phyloP scores from a whole-genome alignment of 257 asterid species.

The Nicotiana benthamiana region DNA sequence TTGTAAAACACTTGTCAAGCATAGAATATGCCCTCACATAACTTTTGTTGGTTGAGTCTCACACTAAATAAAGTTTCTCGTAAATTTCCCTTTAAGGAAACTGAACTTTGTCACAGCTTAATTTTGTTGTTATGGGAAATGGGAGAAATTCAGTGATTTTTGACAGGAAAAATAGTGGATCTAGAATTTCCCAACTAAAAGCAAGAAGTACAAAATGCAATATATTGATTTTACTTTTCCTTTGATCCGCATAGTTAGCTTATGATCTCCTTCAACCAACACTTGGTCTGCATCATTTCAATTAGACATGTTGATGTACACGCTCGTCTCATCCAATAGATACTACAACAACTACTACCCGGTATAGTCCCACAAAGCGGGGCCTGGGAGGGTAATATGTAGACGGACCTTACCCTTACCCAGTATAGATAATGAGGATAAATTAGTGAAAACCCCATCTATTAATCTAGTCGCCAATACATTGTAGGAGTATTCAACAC shows the following conservation, averaged over 20 bases:
- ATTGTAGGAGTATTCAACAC: not conserved
- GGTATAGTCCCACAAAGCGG: too few relatives aligned
- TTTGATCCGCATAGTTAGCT: not conserved
- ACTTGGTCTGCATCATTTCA: not conserved
- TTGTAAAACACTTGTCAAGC: too few relatives aligned
- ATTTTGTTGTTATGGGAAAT: not conserved
- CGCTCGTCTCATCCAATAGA: constrained; percentile 1
- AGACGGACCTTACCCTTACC: too few relatives aligned
- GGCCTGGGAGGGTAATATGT: too few relatives aligned
- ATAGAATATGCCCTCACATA: too few relatives aligned
- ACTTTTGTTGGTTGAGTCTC: too few relatives aligned
- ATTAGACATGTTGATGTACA: not conserved
- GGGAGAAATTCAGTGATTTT: not conserved
- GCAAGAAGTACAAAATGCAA: not conserved
- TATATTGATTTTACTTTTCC: not conserved
- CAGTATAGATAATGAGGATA: not conserved
- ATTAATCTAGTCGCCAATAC: not conserved
- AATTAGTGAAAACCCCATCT: not conserved
- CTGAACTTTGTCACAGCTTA: not conserved
- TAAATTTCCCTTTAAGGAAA: not conserved
- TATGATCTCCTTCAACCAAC: not conserved
- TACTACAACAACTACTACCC: too few relatives aligned
- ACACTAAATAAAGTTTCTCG: not conserved
- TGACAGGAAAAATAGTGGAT: not conserved
- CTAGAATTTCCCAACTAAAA: not conserved